Conservation (phyloP, 2,329 filamentous ascomycete genomes). For the Dothidotthia symphoricarpi region DNA sequence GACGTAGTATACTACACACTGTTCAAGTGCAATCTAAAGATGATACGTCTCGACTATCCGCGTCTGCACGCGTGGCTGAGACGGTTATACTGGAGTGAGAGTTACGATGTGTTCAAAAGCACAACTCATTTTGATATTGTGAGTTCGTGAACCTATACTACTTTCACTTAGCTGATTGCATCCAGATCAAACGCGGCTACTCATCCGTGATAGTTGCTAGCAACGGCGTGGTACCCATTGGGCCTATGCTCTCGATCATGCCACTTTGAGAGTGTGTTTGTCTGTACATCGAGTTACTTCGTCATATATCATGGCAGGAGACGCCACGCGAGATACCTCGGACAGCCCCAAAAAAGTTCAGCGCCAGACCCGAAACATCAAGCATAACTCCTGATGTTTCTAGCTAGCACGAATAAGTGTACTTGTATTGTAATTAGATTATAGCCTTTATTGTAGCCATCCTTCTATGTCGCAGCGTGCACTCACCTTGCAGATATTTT, state of each 20-base stretch:
- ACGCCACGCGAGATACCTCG: too few species aligned
- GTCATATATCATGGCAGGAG: too few species aligned
- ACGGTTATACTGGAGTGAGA: slow-evolving; percentile 73
- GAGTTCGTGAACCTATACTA: not conserved
- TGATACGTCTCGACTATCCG: slow-evolving; percentile 82
- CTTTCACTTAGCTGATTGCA: slow-evolving; percentile 4
- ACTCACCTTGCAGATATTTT: too few species aligned
- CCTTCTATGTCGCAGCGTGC: too few species aligned
- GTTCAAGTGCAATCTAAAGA: slow-evolving; percentile 77
- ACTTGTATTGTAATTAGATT: too few species aligned
- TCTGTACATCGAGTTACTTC: not conserved
- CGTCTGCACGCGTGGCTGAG: slow-evolving; percentile 76
- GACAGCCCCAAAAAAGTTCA: too few species aligned
- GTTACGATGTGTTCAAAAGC: slow-evolving; percentile 28
- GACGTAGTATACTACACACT: slow-evolving; percentile 53
- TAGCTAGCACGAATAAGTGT: too few species aligned
- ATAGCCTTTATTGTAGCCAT: too few species aligned
- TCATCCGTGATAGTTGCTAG: slow-evolving; percentile 19
- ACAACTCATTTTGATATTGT: slow-evolving; percentile 32
- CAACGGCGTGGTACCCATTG: slow-evolving; percentile 24
- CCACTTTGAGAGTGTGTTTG: slow-evolving; percentile 9
- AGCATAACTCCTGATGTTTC: too few species aligned
- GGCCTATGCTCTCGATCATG: slow-evolving; percentile 23
- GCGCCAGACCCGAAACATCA: too few species aligned
- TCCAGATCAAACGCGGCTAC: slow-evolving; percentile 33